Conservation (phyloP, 1,284 basidiomycete species). For the Leccinum subfulvum region DNA sequence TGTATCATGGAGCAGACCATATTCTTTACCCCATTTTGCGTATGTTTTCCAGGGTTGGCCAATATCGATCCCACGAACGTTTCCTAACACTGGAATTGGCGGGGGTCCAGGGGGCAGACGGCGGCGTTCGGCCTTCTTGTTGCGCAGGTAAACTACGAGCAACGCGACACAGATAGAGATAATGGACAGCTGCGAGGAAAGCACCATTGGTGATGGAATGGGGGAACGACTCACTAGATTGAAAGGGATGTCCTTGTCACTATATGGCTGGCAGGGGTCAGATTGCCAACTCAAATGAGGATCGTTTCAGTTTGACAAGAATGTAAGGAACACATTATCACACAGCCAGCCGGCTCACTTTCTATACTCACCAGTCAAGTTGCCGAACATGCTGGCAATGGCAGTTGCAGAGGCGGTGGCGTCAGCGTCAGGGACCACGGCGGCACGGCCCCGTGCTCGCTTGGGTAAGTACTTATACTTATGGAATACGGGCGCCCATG, state of each 20-base stretch:
- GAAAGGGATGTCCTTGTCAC: not conserved
- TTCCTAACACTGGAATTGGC: slow-evolving; percentile 24
- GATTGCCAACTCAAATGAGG: not conserved
- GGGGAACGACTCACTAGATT: not conserved
- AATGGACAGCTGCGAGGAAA: slow-evolving; percentile 1
- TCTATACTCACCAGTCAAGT: not conserved
- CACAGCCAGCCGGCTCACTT: not conserved
- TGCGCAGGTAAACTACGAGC: slow-evolving; percentile 13
- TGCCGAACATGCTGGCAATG: not conserved
- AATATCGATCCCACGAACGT: slow-evolving; percentile 18
- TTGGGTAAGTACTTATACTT: no score
- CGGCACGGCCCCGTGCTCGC: no score
- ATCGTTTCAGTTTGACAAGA: not conserved
- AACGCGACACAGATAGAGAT: slow-evolving; percentile 12
- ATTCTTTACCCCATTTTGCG: slow-evolving; percentile 22
- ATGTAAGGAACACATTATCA: not conserved
- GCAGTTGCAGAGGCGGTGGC: not conserved
- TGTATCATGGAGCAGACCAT: slow-evolving; percentile 14
- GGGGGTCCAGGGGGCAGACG: slow-evolving; percentile 26
- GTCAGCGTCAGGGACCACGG: not conserved
- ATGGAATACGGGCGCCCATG: no score
- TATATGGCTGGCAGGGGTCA: not conserved
- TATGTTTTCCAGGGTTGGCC: slow-evolving; percentile 25
- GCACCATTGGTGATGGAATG: slow-evolving; percentile 2
- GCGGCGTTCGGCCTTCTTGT: slow-evolving; percentile 6